Evolutionary conservation across 306 rosid species (phyloP), one percentile per base, ranked within the genome.

Genomic region (Corylus heterophylla): DNA sequence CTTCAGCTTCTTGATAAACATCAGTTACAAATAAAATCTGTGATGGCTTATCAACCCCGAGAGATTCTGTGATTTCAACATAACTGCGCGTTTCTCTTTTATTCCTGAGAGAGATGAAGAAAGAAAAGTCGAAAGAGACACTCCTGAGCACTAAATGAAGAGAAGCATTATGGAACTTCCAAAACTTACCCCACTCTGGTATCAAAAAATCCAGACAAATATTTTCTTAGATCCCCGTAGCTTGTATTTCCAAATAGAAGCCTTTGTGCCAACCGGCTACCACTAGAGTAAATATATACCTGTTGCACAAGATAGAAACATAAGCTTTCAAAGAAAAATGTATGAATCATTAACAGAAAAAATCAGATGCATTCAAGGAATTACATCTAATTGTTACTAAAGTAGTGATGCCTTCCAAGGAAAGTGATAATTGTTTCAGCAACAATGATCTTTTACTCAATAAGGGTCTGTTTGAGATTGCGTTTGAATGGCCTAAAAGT

Each of bases 251-350:
- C 97, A 80, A 94, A 94, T 82, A 94, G 74, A 54, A 95, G 94
- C 87, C 96, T 91, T 79, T 95, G 99, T 0, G 98, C 97, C 90
- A 92, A 85, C 80, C 99, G 89, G 90, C 99, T 95, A 63, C 99
- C 98, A 75, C 99, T 95, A 7, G 99, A 95, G 89, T 95, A 95
- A 77, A 95, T 93, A 88, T 93, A 95, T 39, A 90, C 96, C 99
- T 95, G 88, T 80, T 49, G 66, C 85, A 76, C 48, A 80, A 76
- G 71, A 75, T 70, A 81, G 31, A 70, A 56, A 54, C 27, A 77
- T 42, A 66, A 75, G 35, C 48, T 64, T 64, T 18, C 58, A 74
- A 82, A 45, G 71, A 47, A 81, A 45, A 27, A 68, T 78, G 70
- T 58, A 74, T 72, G 64, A 20, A 72, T 51, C 82, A 54, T 70